A percentile compares a stretch with the other conserved stretches of the same genome.
phyloP scores from a whole-genome alignment of 208 protist species.

The Acanthamoeba castellanii region DNA sequence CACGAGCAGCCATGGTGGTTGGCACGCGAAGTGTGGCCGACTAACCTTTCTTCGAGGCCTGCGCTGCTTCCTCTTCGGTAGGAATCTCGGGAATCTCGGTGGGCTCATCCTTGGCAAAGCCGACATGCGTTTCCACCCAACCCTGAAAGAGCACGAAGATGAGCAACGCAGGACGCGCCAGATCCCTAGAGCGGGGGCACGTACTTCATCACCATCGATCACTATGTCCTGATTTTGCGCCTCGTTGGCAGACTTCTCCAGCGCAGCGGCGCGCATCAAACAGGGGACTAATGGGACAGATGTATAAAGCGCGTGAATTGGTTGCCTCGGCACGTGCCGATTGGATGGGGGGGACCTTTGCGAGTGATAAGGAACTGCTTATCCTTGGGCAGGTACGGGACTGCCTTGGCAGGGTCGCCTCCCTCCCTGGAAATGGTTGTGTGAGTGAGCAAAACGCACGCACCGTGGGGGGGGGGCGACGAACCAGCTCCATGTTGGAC shows the following conservation, averaged over 20 bases:
- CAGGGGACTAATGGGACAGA: constrained; percentile 75
- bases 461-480: neutral
- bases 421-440: constrained; percentile 80
- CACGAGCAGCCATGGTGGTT: too few species aligned
- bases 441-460: neutral
- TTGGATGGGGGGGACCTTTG: constrained; percentile 82
- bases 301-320: too few species aligned
- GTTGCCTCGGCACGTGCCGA: too few species aligned
- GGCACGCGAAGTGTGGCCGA: too few species aligned
- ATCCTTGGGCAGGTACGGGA: constrained; percentile 94
- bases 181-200: neutral
- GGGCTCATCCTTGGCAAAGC: constrained; percentile 53
- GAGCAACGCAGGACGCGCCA: neutral
- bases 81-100: constrained; percentile 27
- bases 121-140: constrained; percentile 56
- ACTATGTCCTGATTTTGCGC: constrained; percentile 41
- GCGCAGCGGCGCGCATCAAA: constrained; percentile 75
- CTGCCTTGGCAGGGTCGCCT: constrained; percentile 89
- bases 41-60: neutral
- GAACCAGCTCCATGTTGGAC: constrained; percentile 96
- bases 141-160: neutral
- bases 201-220: constrained; percentile 44
- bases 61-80: constrained; percentile 38
- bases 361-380: constrained; percentile 97
- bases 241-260: constrained; percentile 46